Conservation (phyloP, 2,329 filamentous ascomycete species). For the Fusarium nygamai region DNA sequence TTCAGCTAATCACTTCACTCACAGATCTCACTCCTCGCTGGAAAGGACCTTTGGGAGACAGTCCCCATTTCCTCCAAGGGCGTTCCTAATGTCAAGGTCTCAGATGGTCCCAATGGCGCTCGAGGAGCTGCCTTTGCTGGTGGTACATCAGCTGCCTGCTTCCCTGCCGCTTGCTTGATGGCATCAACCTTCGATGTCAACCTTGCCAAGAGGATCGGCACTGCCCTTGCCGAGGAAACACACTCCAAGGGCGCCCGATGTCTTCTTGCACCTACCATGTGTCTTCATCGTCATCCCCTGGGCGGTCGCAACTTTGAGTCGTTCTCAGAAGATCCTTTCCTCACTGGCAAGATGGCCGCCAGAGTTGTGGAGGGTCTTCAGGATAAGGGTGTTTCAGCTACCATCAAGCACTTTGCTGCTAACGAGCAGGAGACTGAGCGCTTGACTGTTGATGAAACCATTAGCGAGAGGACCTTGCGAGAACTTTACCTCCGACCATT, state of each 20-base stretch:
- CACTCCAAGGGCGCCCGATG: conserved; percentile 74
- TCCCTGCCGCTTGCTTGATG: conserved; percentile 51
- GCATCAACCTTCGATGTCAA: conserved; percentile 72
- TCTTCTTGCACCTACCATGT: conserved; percentile 56
- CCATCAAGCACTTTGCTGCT: conserved; percentile 57
- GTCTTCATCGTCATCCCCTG: conserved; percentile 41
- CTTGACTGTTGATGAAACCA: conserved; percentile 42
- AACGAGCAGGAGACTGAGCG: conserved; percentile 51
- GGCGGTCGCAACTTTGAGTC: conserved; percentile 45
- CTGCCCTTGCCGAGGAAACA: conserved; percentile 65
- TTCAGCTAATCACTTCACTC: not conserved
- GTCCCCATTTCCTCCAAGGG: conserved; percentile 39
- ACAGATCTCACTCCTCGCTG: conserved; percentile 41
- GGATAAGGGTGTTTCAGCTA: conserved; percentile 51
- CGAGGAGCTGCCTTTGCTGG: conserved; percentile 39
- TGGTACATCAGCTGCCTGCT: conserved; percentile 41
- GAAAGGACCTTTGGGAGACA: conserved; percentile 43
- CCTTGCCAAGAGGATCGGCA: conserved; percentile 66
- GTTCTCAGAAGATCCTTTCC: conserved; percentile 41
- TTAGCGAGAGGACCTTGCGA: conserved; percentile 39
- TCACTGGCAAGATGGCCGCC: conserved; percentile 43
- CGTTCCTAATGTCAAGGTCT: conserved; percentile 38
- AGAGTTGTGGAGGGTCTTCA: conserved; percentile 52
- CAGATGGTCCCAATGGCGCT: conserved; percentile 44
- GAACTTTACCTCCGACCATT: conserved; percentile 52